Base-by-base conservation (phyloP, 2,329 filamentous ascomycete genomes). In the Calonectria hongkongensis region DNA sequence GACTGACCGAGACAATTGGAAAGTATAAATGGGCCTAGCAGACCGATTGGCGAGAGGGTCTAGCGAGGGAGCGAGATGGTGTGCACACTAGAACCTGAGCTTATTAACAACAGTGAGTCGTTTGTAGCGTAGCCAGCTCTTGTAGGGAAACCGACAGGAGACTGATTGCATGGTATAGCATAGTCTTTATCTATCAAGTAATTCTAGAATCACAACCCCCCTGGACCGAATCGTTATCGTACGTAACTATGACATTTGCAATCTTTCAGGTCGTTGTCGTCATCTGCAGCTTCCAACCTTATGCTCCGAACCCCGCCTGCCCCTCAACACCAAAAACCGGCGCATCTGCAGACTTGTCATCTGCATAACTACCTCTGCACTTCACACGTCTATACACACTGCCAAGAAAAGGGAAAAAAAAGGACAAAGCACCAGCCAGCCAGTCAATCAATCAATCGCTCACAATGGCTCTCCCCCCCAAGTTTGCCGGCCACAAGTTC, bases 381-480 rank as follows among this genome's bases (percentile, higher is more conserved):
- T 58, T 58, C 10, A 15, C 28, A 56, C 54, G 6, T 33, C 30
- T 18, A 36, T 15, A 39, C n/a, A 21, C 51, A 21, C 16, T 13
- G 58, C 58, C 58, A 63, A 63, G 36, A 62, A 21, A 48, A 27
- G 45, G 45, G 16, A 13, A 27, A n/a, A 48, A 66, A 48, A 30
- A 28, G 30, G 30, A 33, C 28, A 30, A 65, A 9, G 39, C 16
- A 36, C 41, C 27, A 45, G 33, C 41, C 27, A 45, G 33, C 8
- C 43, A 30, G 25, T 21, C 50, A 64, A 62, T 15, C 56, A 65
- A 13, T 21, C 47, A 39, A 66, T 15, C 5, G n/a, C 50, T 68
- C 72, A 82, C 73, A 66, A 96, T 96, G 94, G 92, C 94, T 36
- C 89, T 96, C 79, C 91, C 93, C 77, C 94, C 94, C 77, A 94